These are phyloP conservation scores for Diaporthe vexans DNA, from an alignment of 2,329 filamentous ascomycete species.

Conservation along the genomic window DNA sequence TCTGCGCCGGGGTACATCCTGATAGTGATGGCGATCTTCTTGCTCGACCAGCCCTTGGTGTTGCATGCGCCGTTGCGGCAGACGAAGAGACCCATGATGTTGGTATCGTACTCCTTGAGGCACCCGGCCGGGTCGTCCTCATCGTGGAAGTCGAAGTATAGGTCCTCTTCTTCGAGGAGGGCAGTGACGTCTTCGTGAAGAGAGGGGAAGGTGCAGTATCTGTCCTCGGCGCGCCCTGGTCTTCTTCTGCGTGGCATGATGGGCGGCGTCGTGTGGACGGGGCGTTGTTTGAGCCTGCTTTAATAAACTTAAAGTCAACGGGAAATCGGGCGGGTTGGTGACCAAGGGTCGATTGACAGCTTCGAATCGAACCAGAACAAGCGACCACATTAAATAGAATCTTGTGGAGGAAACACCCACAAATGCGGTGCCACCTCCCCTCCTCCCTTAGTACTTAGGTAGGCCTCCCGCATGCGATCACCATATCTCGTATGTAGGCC, in stretches of 20 bases:
- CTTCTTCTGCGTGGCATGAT: not conserved
- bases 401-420: not conserved
- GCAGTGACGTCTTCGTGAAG: not conserved
- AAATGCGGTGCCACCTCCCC: not conserved
- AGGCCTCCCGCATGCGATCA: conserved; percentile 29
- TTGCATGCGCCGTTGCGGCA: conserved; percentile 39
- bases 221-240: not conserved
- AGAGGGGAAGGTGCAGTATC: not conserved
- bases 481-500: not conserved
- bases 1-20: conserved; percentile 41
- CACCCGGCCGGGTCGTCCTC: not conserved
- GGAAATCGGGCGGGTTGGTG: not conserved
- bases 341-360: not conserved
- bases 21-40: conserved; percentile 41
- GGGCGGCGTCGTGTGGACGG: not conserved
- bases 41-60: conserved; percentile 42
- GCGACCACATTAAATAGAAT: not conserved
- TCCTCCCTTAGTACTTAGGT: not conserved
- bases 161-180: conserved; percentile 23
- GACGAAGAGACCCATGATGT: conserved; percentile 44
- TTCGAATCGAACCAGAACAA: not conserved
- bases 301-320: not conserved
- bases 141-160: conserved; percentile 19
- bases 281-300: not conserved
- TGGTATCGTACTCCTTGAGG: conserved; percentile 37